Evolutionary conservation across 768 basidiomycete species (phyloP), one percentile per base, ranked within the genome.

Genomic region (Lactifluus pinguis): DNA sequence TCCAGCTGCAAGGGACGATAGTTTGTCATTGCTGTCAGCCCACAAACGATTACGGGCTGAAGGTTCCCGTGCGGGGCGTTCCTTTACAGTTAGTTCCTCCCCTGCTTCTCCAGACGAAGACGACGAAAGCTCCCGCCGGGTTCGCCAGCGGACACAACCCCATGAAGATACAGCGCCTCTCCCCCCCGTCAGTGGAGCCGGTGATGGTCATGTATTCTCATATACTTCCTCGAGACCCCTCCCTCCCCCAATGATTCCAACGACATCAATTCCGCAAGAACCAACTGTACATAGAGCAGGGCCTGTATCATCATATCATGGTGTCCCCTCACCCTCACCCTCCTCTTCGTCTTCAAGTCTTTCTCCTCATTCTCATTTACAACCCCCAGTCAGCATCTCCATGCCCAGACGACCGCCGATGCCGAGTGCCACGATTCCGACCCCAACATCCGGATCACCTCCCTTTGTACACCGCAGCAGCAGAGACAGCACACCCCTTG

Each of bases 401-500:
- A 51, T 64, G 6, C 69, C 64, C 36, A 63, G 60, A 29, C 70
- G 64, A 11, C 67, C 67, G 42, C 68, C 61, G 58, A 68, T 67
- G 65, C 69, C 66, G 32, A 63, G 49, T 44, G 58, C 67, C 17
- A 61, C 59, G 21, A 54, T 69, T 29, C 64, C 69, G 6, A 57
- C 66, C 19, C 62, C 57, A 29, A 61, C 58, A 45, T 48, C 60
- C 52, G 44, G 55, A 25, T 51, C 64, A 30, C 44, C 56, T 41
- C 44, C 61, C n/a, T 30, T 58, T 36, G 34, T 58, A 49, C 15
- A 55, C 61, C 38, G 57, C 2, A 36, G 63, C 34, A 55, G 60
- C 34, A 61, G 61, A 17, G 67, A 62, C 17, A 49, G 47, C 19
- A 69, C 72, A 9, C 74, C 74, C 0, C 68, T 73, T 1, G 70